Evolutionary conservation across 1,139 yeast species (phyloP).

Genomic region (Saccharomyces hybrid): DNA sequence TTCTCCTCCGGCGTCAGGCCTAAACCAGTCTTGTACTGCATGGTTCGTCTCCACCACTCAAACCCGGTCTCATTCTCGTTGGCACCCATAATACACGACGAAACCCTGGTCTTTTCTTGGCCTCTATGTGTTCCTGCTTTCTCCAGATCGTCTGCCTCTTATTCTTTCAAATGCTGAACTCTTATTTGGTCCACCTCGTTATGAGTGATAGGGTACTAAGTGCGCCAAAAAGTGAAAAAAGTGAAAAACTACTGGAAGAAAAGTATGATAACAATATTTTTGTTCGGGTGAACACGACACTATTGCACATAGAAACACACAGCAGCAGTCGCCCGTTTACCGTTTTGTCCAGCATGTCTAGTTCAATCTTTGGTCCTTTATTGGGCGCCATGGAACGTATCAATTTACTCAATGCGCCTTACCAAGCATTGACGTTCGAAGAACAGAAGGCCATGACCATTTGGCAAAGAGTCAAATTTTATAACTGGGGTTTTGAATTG

Average conservation of each 20-base stretch:
- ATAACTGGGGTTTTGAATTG: slow-evolving; percentile 73
- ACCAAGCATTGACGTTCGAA: slow-evolving; percentile 40
- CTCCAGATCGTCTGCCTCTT: background rate
- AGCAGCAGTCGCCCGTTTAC: background rate
- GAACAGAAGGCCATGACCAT: slow-evolving; percentile 47
- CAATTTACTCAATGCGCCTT: slow-evolving; percentile 28
- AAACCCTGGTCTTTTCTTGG: background rate
- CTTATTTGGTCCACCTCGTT: background rate
- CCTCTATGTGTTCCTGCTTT: background rate
- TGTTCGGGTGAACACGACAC: background rate
- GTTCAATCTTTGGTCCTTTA: slow-evolving; percentile 9
- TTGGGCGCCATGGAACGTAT: slow-evolving; percentile 12
- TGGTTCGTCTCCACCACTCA: slow-evolving; percentile 75
- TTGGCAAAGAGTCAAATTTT: slow-evolving; percentile 38
- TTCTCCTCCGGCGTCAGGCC: slow-evolving; percentile 52
- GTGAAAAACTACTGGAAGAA: background rate
- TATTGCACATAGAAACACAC: background rate
- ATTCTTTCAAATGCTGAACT: background rate
- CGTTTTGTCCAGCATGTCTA: background rate
- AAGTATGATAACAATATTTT: background rate
- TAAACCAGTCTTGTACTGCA: slow-evolving; percentile 66
- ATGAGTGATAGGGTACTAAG: background rate
- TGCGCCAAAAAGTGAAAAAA: background rate
- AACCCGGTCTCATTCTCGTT: slow-evolving; percentile 39
- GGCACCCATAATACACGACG: background rate